Evolutionary conservation across 768 basidiomycete species (phyloP).

Genomic region (Macrocybe gigantea): DNA sequence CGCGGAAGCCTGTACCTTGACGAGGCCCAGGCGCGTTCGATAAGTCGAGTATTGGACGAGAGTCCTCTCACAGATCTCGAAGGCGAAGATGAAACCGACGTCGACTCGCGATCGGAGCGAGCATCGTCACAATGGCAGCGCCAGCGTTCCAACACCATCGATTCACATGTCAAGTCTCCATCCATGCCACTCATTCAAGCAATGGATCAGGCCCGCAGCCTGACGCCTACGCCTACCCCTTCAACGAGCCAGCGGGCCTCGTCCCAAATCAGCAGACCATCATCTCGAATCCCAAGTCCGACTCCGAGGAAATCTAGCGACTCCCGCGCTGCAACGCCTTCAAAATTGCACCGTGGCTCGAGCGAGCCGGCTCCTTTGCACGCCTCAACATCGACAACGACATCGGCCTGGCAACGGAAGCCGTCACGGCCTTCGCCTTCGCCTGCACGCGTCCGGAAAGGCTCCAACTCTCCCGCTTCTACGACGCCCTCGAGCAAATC

Average conservation of each 20-base stretch:
- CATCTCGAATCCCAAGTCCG: slow-evolving; percentile 36
- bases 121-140: too few relatives aligned
- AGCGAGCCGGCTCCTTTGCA: slow-evolving; percentile 32
- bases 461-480: slow-evolving; percentile 25
- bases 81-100: slow-evolving; percentile 39
- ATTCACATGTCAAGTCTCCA: slow-evolving; percentile 3
- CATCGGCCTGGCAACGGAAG: slow-evolving; percentile 22
- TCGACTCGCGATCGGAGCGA: slow-evolving; percentile 23
- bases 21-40: slow-evolving; percentile 40
- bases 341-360: slow-evolving; percentile 20
- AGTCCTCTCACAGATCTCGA: slow-evolving; percentile 72
- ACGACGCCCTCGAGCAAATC: slow-evolving; percentile 15
- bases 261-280: slow-evolving; percentile 21
- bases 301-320: slow-evolving; percentile 39
- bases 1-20: slow-evolving; percentile 68
- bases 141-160: too few relatives aligned
- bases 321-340: slow-evolving; percentile 30
- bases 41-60: slow-evolving; percentile 67
- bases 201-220: slow-evolving; percentile 28
- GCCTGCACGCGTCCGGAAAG: slow-evolving; percentile 21
- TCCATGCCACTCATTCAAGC: slow-evolving; percentile 14
- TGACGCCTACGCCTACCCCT: slow-evolving; percentile 34
- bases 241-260: slow-evolving; percentile 23
- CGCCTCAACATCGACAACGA: slow-evolving; percentile 24
- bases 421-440: slow-evolving; percentile 20